Percentiles rank a stretch among this genome's conserved stretches.
Conservation (phyloP, 1,139 yeast species). For the Debaryomyces singareniensis region DNA sequence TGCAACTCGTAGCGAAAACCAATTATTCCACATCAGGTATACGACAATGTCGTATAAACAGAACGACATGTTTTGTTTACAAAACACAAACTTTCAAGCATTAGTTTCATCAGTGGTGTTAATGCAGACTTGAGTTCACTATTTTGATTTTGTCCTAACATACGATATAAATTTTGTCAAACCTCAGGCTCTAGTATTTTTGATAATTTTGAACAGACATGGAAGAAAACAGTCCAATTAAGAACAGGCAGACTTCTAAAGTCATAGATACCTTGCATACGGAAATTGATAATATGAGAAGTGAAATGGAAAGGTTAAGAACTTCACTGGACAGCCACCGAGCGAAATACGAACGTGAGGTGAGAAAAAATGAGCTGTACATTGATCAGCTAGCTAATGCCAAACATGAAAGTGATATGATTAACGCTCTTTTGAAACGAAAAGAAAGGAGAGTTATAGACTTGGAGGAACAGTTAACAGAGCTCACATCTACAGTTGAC, state of each 20-base stretch:
- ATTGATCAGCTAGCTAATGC: constrained; percentile 64
- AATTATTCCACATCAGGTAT: constrained; percentile 1
- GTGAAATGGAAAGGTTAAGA: constrained; percentile 42
- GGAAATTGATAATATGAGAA: constrained; percentile 46
- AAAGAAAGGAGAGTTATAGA: constrained; percentile 61
- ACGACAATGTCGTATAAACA: background rate
- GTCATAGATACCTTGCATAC: constrained; percentile 56
- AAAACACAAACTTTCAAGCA: background rate
- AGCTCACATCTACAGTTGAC: constrained; percentile 39
- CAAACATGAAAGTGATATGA: constrained; percentile 66
- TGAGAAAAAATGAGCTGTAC: constrained; percentile 50
- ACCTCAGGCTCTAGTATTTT: too few species aligned
- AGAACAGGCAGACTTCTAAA: constrained; percentile 34
- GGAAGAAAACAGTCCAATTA: constrained; percentile 14
- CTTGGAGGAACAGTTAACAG: constrained; percentile 50
- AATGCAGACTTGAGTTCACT: background rate
- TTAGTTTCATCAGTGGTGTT: too few species aligned
- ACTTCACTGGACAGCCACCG: constrained; percentile 31
- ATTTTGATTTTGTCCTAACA: too few species aligned
- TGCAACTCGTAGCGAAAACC: constrained; percentile 2
- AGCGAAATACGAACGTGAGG: constrained; percentile 42
- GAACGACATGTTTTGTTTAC: constrained; percentile 1
- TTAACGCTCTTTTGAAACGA: constrained; percentile 54
- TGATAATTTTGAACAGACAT: too few species aligned
- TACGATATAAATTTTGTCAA: too few species aligned